These are phyloP conservation scores for Amanita pseudoporphyria DNA, from an alignment of 768 basidiomycete species.

Conservation along the genomic window DNA sequence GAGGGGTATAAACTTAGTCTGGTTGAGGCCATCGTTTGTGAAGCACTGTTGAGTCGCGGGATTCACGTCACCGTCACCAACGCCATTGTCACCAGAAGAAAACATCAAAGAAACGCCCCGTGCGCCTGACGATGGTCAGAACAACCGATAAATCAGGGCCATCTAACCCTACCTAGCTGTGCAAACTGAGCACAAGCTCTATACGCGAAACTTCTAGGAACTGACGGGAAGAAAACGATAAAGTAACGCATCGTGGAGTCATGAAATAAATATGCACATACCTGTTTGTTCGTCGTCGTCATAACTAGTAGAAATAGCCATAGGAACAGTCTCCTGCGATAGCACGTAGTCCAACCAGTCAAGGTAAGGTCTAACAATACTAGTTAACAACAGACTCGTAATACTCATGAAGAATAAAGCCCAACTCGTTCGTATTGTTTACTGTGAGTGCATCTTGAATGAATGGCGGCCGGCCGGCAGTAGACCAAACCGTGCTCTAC, in stretches of 20 bases:
- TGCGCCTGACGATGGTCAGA: slow-evolving; percentile 27
- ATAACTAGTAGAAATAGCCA: slow-evolving; percentile 60
- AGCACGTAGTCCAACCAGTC: slow-evolving; percentile 52
- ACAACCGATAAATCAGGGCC: background rate
- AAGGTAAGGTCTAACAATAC: slow-evolving; percentile 18
- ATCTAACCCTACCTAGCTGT: slow-evolving; percentile 35
- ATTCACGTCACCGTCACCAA: slow-evolving; percentile 47
- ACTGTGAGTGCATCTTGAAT: slow-evolving; percentile 33
- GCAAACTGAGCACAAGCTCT: slow-evolving; percentile 51
- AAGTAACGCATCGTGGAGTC: background rate
- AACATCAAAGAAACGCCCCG: slow-evolving; percentile 56
- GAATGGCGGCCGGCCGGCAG: slow-evolving; percentile 53
- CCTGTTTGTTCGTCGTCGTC: slow-evolving; percentile 63
- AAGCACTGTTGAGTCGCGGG: slow-evolving; percentile 42
- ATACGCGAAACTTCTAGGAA: slow-evolving; percentile 42
- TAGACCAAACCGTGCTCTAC: slow-evolving; percentile 46
- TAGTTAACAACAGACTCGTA: slow-evolving; percentile 3
- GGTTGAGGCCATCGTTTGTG: slow-evolving; percentile 50
- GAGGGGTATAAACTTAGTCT: slow-evolving; percentile 36
- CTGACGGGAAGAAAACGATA: slow-evolving; percentile 18
- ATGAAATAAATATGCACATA: slow-evolving; percentile 14
- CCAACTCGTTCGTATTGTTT: slow-evolving; percentile 28
- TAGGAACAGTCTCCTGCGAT: slow-evolving; percentile 32
- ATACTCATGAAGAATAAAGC: background rate
- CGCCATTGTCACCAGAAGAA: slow-evolving; percentile 57